Evolutionary conservation across 345 rosid genomes (phyloP).

Genomic region (Jatropha curcas): DNA sequence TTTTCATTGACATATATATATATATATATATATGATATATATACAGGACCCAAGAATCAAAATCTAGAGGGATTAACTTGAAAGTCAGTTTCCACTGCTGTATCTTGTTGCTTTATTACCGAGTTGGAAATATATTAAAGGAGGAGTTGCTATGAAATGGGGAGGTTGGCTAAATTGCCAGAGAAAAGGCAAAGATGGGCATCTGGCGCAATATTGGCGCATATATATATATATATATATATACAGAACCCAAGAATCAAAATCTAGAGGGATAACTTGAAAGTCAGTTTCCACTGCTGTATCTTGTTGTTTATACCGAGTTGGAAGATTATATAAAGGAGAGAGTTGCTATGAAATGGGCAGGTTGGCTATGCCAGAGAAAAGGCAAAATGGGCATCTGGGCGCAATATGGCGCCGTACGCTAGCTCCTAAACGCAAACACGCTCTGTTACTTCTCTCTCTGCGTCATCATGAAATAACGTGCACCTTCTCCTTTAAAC

Average conservation of each 20-base stretch:
- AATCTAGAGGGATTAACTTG: background rate
- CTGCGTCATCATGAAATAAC: constrained; percentile 38
- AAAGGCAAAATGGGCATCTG: constrained; percentile 17
- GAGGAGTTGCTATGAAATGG: background rate
- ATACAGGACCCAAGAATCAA: background rate
- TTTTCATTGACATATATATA: no score
- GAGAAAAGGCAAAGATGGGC: background rate
- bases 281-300: constrained; percentile 7
- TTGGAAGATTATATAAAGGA: constrained; percentile 14
- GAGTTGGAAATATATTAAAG: constrained; percentile 14
- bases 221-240: background rate
- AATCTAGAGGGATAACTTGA: background rate
- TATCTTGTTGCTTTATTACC: background rate
- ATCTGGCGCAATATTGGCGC: constrained; percentile 25
- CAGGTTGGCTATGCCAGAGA: background rate
- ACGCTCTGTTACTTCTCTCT: no score
- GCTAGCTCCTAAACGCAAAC: constrained; percentile 10
- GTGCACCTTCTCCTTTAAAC: constrained; percentile 22
- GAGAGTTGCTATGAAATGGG: background rate
- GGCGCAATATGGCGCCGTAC: constrained; percentile 19
- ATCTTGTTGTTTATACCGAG: background rate
- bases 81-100: constrained; percentile 4
- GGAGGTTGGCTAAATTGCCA: background rate
- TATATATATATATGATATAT: background rate
- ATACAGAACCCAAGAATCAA: background rate